Percentiles rank a stretch among this genome's conserved stretches.
These are phyloP conservation scores for Ascomycota sp. DNA, from an alignment of 2,329 filamentous ascomycete genomes.

Conservation along the genomic window DNA sequence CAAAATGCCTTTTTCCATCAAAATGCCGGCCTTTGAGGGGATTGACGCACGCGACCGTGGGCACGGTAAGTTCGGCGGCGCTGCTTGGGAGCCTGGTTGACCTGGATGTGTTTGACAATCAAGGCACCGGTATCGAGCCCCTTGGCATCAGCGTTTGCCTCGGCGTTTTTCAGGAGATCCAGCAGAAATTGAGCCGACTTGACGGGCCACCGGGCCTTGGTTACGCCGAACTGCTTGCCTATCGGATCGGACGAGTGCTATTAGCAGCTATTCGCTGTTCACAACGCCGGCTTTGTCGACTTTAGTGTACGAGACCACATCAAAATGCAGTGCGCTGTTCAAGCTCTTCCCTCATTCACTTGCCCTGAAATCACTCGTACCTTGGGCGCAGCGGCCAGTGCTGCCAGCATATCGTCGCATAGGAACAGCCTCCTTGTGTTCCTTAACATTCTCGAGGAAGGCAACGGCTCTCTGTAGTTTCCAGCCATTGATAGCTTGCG, in stretches of 20 bases:
- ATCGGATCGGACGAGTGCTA: constrained; percentile 6
- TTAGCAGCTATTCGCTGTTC: constrained; percentile 7
- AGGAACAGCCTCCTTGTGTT: constrained; percentile 92
- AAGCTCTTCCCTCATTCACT: too few species aligned
- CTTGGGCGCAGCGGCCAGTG: constrained; percentile 92
- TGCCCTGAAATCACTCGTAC: constrained; percentile 60
- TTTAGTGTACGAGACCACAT: too few species aligned
- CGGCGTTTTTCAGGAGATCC: constrained; percentile 90
- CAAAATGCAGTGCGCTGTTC: too few species aligned
- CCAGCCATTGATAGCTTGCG: constrained; percentile 98
- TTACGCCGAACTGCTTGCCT: constrained; percentile 99
- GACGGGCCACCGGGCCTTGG: constrained; percentile 94
- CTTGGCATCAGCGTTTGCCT: constrained; percentile 93
- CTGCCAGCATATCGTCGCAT: constrained; percentile 95
- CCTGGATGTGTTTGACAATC: constrained; percentile 99
- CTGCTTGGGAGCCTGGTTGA: constrained; percentile 99
- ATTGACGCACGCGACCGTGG: constrained; percentile 84
- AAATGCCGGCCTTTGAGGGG: neutral
- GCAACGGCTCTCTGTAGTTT: constrained; percentile 85
- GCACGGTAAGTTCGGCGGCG: constrained; percentile 98
- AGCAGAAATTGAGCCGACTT: constrained; percentile 98
- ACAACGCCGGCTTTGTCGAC: too few species aligned
- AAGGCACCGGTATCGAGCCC: constrained; percentile 94
- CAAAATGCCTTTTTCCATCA: neutral
- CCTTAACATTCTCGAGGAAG: constrained; percentile 96